Conservation (phyloP, 2,329 filamentous ascomycete genomes). For the Endocalyx cinctus region DNA sequence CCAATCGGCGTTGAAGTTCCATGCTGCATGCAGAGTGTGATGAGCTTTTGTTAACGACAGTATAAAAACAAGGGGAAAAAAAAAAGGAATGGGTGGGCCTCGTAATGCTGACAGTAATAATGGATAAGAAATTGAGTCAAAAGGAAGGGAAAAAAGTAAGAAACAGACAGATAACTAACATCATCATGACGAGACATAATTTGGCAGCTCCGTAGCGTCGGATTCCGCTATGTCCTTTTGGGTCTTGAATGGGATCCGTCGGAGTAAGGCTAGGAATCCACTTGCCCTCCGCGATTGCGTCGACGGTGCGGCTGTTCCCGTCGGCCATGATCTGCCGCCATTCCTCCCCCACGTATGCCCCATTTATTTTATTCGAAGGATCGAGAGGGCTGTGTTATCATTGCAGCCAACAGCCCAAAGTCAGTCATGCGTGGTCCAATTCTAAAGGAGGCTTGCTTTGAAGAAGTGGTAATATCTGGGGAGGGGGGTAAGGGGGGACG, state of each 20-base stretch:
- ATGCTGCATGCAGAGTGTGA: slow-evolving; percentile 12
- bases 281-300: background rate
- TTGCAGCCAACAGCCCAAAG: background rate
- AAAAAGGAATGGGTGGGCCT: too few relatives aligned
- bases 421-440: background rate
- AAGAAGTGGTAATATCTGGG: too few relatives aligned
- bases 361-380: background rate
- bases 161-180: slow-evolving; percentile 4
- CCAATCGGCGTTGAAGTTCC: slow-evolving; percentile 31
- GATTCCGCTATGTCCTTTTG: slow-evolving; percentile 20
- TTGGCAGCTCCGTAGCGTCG: slow-evolving; percentile 36
- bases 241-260: slow-evolving; percentile 25
- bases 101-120: slow-evolving; percentile 5
- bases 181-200: slow-evolving; percentile 33
- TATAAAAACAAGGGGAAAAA: too few relatives aligned
- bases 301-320: background rate
- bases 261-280: slow-evolving; percentile 24
- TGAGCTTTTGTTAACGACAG: background rate
- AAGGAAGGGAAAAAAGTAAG: too few relatives aligned
- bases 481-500: too few relatives aligned
- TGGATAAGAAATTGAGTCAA: background rate
- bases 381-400: background rate
- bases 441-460: too few relatives aligned
- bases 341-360: background rate
- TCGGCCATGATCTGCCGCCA: background rate